Evolutionary conservation across 2,329 filamentous ascomycete genomes (phyloP), one percentile per base, ranked within the genome.

Genomic region (Fusarium citri): DNA sequence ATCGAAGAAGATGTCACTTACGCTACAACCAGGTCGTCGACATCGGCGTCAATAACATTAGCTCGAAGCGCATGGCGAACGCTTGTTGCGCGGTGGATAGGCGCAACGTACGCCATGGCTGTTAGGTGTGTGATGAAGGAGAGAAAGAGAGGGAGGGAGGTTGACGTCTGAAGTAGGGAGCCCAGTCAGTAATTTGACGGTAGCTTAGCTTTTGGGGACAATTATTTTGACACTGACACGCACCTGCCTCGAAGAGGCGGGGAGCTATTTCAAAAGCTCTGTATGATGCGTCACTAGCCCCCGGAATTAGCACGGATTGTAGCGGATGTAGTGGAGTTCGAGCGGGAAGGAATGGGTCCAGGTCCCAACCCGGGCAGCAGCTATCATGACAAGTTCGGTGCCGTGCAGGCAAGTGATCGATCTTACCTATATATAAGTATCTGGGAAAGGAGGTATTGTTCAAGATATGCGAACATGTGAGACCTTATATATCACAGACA

Each of bases 71-170:
- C 95, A 87, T 97, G 92, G 58, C 94, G 90, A 69, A 98, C 90
- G 83, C 94, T 97, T 79, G 93, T 98, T 25, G 96, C 92, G 74
- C 91, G 88, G 80, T 99, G 96, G 60, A 99, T 96, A 41, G 96
- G 94, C 66, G 94, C 94, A 76, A 99, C 85, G 80, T 98, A 99
- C 55, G 96, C 92, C 96, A 99, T 99, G 59, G 49, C 76, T 68
- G 28, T 51, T 58, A 42, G 55, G 59, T 47, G 49, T 41, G 54
- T 23, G 61, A 46, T 20, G 61, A 46, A 47, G 34, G 28, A 37
- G 53, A 15, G 45, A 31, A 37, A 45, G 22, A 11, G 34, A 25
- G 45, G 45, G 23, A 55, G 28, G 43, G 50, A 51, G 37, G n/a
- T 42, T 37, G 51, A 41, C 34, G 51, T 46, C 48, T 71, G 55